These are phyloP conservation scores for Apiotrichum siamense DNA, from an alignment of 1,284 basidiomycete genomes.

Conservation along the genomic window DNA sequence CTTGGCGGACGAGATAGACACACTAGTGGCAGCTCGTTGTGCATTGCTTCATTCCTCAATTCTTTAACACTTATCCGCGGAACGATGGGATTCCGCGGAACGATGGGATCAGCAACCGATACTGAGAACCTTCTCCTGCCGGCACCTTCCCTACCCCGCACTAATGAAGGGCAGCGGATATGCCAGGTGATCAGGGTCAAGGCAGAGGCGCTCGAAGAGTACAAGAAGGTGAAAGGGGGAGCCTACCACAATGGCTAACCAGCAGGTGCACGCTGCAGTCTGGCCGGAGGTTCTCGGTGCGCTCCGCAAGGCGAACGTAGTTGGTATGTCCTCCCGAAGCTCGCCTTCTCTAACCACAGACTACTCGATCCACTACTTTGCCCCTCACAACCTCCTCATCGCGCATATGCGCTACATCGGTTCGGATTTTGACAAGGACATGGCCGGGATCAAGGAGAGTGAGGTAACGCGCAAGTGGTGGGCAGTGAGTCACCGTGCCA, in stretches of 20 bases:
- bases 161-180: slow-evolving; percentile 55
- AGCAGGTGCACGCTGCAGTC: slow-evolving; percentile 56
- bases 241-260: not conserved
- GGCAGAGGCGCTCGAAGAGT: slow-evolving; percentile 59
- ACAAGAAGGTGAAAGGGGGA: slow-evolving; percentile 52
- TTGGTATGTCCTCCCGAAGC: slow-evolving; percentile 29
- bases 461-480: slow-evolving; percentile 68
- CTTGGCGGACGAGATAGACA: too few relatives aligned
- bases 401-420: slow-evolving; percentile 52
- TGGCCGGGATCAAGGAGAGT: slow-evolving; percentile 60
- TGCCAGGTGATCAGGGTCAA: slow-evolving; percentile 73
- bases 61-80: too few relatives aligned
- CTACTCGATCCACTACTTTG: slow-evolving; percentile 68
- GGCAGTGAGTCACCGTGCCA: slow-evolving; percentile 52
- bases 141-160: slow-evolving; percentile 34
- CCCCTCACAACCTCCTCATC: slow-evolving; percentile 57
- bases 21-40: too few relatives aligned
- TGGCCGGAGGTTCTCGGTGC: slow-evolving; percentile 68
- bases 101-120: slow-evolving; percentile 1
- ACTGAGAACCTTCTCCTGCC: slow-evolving; percentile 10
- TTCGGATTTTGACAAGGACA: slow-evolving; percentile 59
- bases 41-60: too few relatives aligned
- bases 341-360: slow-evolving; percentile 44
- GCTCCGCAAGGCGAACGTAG: slow-evolving; percentile 60
- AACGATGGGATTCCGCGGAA: too few relatives aligned